phyloP scores from a whole-genome alignment of 345 rosid genomes.

The Aquilaria sinensis region DNA sequence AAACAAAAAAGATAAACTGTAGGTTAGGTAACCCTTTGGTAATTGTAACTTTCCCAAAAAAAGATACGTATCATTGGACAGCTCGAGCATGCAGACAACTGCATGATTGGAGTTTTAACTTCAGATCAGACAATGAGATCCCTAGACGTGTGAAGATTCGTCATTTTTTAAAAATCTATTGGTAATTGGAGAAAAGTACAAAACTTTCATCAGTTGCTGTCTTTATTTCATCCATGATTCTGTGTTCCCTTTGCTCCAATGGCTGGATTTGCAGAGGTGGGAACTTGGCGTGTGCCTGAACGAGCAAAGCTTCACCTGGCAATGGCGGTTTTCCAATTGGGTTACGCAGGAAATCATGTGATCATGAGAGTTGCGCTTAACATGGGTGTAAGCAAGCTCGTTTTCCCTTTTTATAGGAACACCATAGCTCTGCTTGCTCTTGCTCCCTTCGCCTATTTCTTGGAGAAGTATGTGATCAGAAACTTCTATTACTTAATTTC shows the following conservation, averaged over 20 bases:
- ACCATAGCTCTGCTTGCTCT: slow-evolving; percentile 50
- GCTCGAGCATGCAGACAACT: no score
- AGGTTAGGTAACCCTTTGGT: no score
- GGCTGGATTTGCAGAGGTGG: slow-evolving; percentile 15
- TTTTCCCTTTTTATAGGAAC: slow-evolving; percentile 64
- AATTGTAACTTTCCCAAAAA: no score
- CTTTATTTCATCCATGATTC: no score
- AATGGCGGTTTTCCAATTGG: slow-evolving; percentile 54
- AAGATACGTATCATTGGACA: no score
- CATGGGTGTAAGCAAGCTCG: slow-evolving; percentile 70
- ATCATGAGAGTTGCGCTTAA: slow-evolving; percentile 58
- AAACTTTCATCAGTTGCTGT: no score
- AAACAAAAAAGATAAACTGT: no score
- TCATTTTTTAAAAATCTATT: no score
- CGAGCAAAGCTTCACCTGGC: slow-evolving; percentile 53
- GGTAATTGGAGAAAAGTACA: no score
- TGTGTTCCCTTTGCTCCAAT: slow-evolving; percentile 4
- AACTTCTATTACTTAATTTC: not conserved
- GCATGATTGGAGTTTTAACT: no score
- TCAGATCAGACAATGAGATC: no score
- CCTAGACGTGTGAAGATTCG: no score
- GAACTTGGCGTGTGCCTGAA: slow-evolving; percentile 28
- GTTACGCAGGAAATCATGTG: slow-evolving; percentile 63
- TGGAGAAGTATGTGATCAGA: slow-evolving; percentile 41
- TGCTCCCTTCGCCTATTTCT: slow-evolving; percentile 53